Conservation (phyloP, 2,329 filamentous ascomycete genomes). For the Akanthomyces lecanii region DNA sequence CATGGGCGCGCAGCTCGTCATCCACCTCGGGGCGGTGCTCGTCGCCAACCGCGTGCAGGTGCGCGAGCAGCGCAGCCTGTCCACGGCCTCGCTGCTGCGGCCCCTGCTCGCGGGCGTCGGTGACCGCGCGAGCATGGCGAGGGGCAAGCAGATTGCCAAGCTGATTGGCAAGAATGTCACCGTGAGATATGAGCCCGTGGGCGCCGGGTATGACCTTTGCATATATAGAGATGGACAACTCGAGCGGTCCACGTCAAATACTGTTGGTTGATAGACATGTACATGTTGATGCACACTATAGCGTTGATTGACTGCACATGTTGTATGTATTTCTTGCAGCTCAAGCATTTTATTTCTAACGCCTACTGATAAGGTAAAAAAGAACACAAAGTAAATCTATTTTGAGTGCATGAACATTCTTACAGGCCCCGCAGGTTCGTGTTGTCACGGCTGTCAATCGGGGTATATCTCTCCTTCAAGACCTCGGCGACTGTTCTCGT, state of each 20-base stretch:
- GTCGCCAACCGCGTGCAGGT: constrained; percentile 28
- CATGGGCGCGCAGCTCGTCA: constrained; percentile 28
- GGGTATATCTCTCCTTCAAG: constrained; percentile 52
- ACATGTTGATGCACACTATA: background rate
- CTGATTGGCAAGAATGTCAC: constrained; percentile 9
- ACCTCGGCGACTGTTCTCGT: constrained; percentile 50
- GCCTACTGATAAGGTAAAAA: background rate
- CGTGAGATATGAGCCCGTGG: constrained; percentile 5
- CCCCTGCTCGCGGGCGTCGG: constrained; percentile 20
- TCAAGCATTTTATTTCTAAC: background rate
- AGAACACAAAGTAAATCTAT: constrained; percentile 17
- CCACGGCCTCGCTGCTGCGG: constrained; percentile 22
- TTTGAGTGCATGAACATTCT: constrained; percentile 15
- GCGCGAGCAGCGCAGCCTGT: constrained; percentile 24
- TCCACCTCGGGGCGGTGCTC: constrained; percentile 23
- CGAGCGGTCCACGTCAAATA: background rate
- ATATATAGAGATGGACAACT: constrained; percentile 10
- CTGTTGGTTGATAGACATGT: background rate
- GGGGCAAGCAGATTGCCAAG: constrained; percentile 19
- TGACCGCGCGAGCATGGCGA: constrained; percentile 20
- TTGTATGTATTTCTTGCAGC: background rate
- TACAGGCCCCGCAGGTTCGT: constrained; percentile 39
- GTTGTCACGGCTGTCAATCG: constrained; percentile 43
- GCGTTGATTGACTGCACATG: background rate
- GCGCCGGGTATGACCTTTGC: constrained; percentile 2